Evolutionary conservation across 345 rosid genomes (phyloP).

Genomic region (Aquilaria yunnanensis): DNA sequence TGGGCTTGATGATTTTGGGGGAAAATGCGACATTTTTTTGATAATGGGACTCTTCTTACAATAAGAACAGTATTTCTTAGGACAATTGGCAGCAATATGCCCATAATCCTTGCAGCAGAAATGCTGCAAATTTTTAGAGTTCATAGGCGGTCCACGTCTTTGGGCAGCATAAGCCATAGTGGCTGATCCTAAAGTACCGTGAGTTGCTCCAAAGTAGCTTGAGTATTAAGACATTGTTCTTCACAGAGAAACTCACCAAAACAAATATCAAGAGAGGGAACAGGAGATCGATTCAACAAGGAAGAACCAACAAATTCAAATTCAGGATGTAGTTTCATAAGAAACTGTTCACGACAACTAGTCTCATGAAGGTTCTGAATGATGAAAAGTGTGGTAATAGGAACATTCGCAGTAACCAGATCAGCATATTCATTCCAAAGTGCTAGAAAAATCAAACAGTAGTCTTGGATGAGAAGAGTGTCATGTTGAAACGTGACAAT

Average conservation of each 20-base stretch:
- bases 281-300: slow-evolving; percentile 1
- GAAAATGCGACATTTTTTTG: neutral
- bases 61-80: too few relatives aligned
- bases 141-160: neutral
- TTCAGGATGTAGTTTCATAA: slow-evolving; percentile 9
- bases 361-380: slow-evolving; percentile 5
- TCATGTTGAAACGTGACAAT: too few relatives aligned
- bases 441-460: too few relatives aligned
- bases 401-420: neutral
- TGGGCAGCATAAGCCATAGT: neutral
- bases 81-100: too few relatives aligned
- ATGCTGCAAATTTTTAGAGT: too few relatives aligned
- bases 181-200: neutral
- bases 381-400: neutral
- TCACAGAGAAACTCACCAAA: too few relatives aligned
- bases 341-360: slow-evolving; percentile 8
- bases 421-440: too few relatives aligned
- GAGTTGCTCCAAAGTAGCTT: neutral
- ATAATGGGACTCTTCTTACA: slow-evolving; percentile 4
- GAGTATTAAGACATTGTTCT: too few relatives aligned
- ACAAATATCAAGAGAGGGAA: too few relatives aligned
- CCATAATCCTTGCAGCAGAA: too few relatives aligned
- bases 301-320: neutral
- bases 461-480: too few relatives aligned
- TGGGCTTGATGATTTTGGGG: neutral